Base-by-base conservation (phyloP, 1,284 basidiomycete species). In the Taiwanofungus camphoratus region DNA sequence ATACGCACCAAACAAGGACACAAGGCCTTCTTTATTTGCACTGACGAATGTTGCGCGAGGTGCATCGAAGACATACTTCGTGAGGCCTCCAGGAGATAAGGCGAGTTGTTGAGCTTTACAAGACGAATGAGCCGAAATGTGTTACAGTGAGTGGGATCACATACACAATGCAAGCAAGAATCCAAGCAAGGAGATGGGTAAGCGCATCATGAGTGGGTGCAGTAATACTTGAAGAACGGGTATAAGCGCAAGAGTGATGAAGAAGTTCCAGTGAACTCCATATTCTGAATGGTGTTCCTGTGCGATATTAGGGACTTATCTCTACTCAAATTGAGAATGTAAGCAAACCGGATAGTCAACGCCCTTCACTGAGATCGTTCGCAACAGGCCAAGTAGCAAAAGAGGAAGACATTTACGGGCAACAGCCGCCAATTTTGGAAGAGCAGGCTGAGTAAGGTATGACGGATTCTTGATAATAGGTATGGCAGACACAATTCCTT, bases 261-360 rank as follows among this genome's bases (percentile, higher is more conserved):
- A 99, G 65, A 99, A 99, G 63, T 99, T 99, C 96, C 96, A 99
- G 59, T 98, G 94, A 0, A 83, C 82, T 1, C 96, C 96, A 53
- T 99, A 99, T 67, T 99, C 95, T 0, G 92, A 85, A 33, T 89
- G 82, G 53, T 99, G 96, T 70, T 99, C 95, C 92, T 94, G 51
- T 3, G 44, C 21, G n/a, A 39, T 48, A 33, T 39, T 27, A 42
- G 18, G 8, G 20, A 15, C 6, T 1, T 8, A 5, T 23, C 22
- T 18, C 8, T 4, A 23, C 6, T n/a, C 5, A 6, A n/a, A 26
- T 38, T 15, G 7, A 24, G 15, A 26, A 59, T 79, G 36, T 63
- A 93, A n/a, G n/a, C n/a, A n/a, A n/a, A n/a, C 92, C 3, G 93
- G 95, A 62, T 99, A 99, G 46, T 94, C 91, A 0, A 85, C 82